Evolutionary conservation across 768 basidiomycete genomes (phyloP), one percentile per base, ranked within the genome.

Genomic region (Mrakia frigida): DNA sequence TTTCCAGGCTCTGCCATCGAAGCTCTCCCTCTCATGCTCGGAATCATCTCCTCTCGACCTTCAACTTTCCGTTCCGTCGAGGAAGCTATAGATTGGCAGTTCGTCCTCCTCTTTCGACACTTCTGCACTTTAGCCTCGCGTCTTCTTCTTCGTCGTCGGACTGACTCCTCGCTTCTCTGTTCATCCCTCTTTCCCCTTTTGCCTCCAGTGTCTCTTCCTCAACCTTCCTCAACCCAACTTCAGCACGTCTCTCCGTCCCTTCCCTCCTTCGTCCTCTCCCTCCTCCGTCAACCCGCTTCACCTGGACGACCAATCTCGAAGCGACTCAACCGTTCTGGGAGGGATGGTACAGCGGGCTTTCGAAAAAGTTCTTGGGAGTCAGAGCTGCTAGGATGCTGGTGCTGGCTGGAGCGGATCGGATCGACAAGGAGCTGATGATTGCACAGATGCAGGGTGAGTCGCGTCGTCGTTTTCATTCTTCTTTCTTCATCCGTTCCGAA

Each of bases 81-180:
- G 81, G 91, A 91, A 72, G 94, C 91, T 0, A 89, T 99, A 59
- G 90, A 92, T 77, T 99, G 97, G 97, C 96, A 98, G 94, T 98
- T 83, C 81, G 94, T 81, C 14, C 25, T 6, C 31, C 25, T 3
- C 33, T 23, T 68, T 7, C 69, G 21, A 7, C 35, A 23, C 53
- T 23, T 37, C 41, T 68, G 52, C 33, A 11, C 67, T 86, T 14
- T 43, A 2, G 14, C 65, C 14, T 37, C 67, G 35, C 5, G 25
- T 6, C 56, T 65, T 39, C 74, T n/a, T 61, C 14, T 52, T 52
- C 56, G 13, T 10, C n/a, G n/a, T n/a, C 56, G 3, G 1, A 10
- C 56, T 56, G 4, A 56, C 56, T 11, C 56, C 25, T 74, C 7
- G 63, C n/a, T 63, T 25, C 39, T 37, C 74, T 7, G 63, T n/a